Conservation (phyloP, 23 red algal genomes). For the Chondrus crispus region DNA sequence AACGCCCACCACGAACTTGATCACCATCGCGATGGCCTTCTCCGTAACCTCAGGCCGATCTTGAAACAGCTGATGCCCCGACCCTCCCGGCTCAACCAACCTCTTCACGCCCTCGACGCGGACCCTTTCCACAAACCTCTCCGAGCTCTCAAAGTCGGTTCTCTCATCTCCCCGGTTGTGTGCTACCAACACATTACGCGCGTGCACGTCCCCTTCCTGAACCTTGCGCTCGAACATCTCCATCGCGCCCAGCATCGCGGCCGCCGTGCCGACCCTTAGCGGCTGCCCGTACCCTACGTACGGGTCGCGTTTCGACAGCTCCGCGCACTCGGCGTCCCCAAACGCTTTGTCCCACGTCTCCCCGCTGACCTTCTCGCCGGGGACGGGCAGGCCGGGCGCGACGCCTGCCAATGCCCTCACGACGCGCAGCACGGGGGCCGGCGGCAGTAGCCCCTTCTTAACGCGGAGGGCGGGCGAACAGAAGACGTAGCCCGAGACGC, state of each 20-base stretch:
- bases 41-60: background rate
- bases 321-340: background rate
- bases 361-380: constrained; percentile 12
- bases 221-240: constrained; percentile 1
- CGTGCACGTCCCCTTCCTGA: background rate
- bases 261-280: background rate
- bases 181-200: background rate
- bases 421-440: background rate
- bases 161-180: background rate
- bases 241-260: constrained; percentile 30
- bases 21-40: background rate
- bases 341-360: constrained; percentile 28
- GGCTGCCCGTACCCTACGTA: background rate
- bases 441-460: background rate
- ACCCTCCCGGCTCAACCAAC: constrained; percentile 6
- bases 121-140: constrained; percentile 3
- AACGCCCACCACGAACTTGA: too few species aligned
- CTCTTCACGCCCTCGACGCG: background rate
- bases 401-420: background rate
- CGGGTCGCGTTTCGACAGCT: background rate
- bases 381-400: background rate
- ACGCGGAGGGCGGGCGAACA: constrained; percentile 15
- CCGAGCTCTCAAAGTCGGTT: background rate
- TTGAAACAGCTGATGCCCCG: constrained; percentile 31
- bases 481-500: background rate